These are phyloP conservation scores for Alternaria novae-zelandiae DNA, from an alignment of 2,329 filamentous ascomycete species.

Conservation along the genomic window DNA sequence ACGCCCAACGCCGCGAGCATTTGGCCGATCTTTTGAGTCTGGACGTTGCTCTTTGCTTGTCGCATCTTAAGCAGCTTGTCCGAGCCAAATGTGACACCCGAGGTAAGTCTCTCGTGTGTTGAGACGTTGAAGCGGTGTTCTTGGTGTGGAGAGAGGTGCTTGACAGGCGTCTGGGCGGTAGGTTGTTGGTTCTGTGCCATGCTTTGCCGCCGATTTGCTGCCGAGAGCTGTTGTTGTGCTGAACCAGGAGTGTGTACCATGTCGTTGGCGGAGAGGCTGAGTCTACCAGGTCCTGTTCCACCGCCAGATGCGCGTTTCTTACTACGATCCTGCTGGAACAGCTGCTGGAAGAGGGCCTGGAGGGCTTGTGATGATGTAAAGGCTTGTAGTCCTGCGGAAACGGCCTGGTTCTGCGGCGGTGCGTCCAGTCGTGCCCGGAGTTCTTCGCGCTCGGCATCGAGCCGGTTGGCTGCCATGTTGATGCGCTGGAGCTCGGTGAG, in stretches of 20 bases:
- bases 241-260: slow-evolving; percentile 45
- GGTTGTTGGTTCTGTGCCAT: slow-evolving; percentile 43
- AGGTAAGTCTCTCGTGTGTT: slow-evolving; percentile 82
- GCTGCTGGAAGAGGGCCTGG: slow-evolving; percentile 78
- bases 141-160: slow-evolving; percentile 71
- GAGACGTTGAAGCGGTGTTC: slow-evolving; percentile 83
- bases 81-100: slow-evolving; percentile 88
- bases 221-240: slow-evolving; percentile 34
- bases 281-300: slow-evolving; percentile 39
- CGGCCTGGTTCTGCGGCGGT: slow-evolving; percentile 63
- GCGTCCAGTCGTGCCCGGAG: slow-evolving; percentile 87
- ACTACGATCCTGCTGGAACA: slow-evolving; percentile 82
- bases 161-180: slow-evolving; percentile 48
- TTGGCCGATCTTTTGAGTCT: slow-evolving; percentile 76
- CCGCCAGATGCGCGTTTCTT: slow-evolving; percentile 73
- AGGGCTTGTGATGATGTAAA: slow-evolving; percentile 85
- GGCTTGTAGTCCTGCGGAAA: slow-evolving; percentile 49
- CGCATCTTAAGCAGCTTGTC: slow-evolving; percentile 81
- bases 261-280: slow-evolving; percentile 48
- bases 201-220: slow-evolving; percentile 44
- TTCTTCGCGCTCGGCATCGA: slow-evolving; percentile 87
- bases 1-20: slow-evolving; percentile 76
- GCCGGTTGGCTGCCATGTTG: slow-evolving; percentile 80
- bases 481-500: slow-evolving; percentile 92
- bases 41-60: slow-evolving; percentile 75